These are phyloP conservation scores for Saturnispora diversa DNA, from an alignment of 805 yeast species.

Conservation along the genomic window DNA sequence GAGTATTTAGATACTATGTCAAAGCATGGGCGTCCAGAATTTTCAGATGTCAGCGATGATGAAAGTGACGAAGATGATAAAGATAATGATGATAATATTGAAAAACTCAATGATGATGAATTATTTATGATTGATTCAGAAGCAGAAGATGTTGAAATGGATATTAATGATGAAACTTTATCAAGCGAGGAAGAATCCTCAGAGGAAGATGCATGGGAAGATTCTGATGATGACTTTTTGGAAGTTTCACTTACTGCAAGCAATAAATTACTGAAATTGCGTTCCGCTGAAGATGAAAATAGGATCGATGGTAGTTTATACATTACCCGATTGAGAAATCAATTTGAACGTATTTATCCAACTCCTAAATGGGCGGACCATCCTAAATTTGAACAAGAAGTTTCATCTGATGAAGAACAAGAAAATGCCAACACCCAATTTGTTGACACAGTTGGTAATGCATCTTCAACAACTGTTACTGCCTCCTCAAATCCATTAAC, in stretches of 20 bases:
- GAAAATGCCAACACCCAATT: slow-evolving; percentile 10
- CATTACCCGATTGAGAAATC: slow-evolving; percentile 41
- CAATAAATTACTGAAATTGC: slow-evolving; percentile 62
- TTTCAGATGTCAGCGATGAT: slow-evolving; percentile 25
- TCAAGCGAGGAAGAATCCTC: slow-evolving; percentile 19
- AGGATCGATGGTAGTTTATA: slow-evolving; percentile 29
- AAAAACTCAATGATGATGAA: slow-evolving; percentile 37
- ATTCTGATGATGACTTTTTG: slow-evolving; percentile 81
- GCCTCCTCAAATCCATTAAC: slow-evolving; percentile 28
- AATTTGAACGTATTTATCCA: slow-evolving; percentile 65
- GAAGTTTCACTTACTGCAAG: slow-evolving; percentile 50
- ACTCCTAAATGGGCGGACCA: slow-evolving; percentile 74
- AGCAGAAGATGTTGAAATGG: slow-evolving; percentile 29
- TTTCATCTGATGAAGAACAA: slow-evolving; percentile 13
- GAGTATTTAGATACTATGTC: slow-evolving; percentile 33
- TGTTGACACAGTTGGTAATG: slow-evolving; percentile 15
- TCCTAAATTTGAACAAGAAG: slow-evolving; percentile 42
- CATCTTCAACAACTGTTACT: slow-evolving; percentile 17
- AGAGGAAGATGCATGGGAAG: slow-evolving; percentile 60
- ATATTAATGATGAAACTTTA: slow-evolving; percentile 28
- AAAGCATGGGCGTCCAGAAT: slow-evolving; percentile 39
- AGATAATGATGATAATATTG: slow-evolving; percentile 29
- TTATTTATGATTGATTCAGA: slow-evolving; percentile 48
- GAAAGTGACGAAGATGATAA: slow-evolving; percentile 29
- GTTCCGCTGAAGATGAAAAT: slow-evolving; percentile 41